phyloP scores from a whole-genome alignment of 2,329 filamentous ascomycete genomes.

The Coniochaeta sp. region DNA sequence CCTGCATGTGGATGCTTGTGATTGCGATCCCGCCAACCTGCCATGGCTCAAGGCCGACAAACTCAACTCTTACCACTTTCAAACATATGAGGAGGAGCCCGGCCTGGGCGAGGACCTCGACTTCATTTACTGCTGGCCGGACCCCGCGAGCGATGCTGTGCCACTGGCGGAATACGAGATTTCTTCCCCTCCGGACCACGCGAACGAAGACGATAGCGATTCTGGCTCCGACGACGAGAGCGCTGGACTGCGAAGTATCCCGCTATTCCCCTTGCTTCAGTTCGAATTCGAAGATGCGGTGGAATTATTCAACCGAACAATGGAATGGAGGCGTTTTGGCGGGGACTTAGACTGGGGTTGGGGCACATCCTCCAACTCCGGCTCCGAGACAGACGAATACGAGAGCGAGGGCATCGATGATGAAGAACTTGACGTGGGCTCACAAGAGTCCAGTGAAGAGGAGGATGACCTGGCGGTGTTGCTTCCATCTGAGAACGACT shows the following conservation, averaged over 20 bases:
- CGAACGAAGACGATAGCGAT: not conserved
- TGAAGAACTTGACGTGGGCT: slow-evolving; percentile 7
- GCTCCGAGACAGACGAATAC: slow-evolving; percentile 6
- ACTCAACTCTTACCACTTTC: slow-evolving; percentile 11
- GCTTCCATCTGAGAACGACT: slow-evolving; percentile 1
- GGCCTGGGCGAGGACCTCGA: slow-evolving; percentile 12
- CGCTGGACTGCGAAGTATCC: not conserved
- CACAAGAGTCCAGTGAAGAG: not conserved
- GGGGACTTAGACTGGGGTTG: not conserved
- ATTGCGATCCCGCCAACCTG: not conserved
- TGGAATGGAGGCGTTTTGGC: not conserved
- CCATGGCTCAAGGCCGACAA: slow-evolving; percentile 17
- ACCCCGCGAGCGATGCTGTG: slow-evolving; percentile 9
- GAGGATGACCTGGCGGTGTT: slow-evolving; percentile 7
- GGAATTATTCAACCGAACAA: not conserved
- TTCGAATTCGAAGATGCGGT: not conserved
- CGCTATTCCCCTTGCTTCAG: not conserved
- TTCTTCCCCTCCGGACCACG: not conserved
- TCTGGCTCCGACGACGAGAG: not conserved
- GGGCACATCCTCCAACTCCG: not conserved
- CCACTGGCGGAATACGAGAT: slow-evolving; percentile 3
- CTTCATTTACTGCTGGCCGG: slow-evolving; percentile 21
- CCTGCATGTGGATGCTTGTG: slow-evolving; percentile 1
- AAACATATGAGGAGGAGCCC: slow-evolving; percentile 10
- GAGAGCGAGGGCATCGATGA: slow-evolving; percentile 14